Evolutionary conservation across 2,329 filamentous ascomycete genomes (phyloP).

Genomic region (Parafenestella ontariensis): DNA sequence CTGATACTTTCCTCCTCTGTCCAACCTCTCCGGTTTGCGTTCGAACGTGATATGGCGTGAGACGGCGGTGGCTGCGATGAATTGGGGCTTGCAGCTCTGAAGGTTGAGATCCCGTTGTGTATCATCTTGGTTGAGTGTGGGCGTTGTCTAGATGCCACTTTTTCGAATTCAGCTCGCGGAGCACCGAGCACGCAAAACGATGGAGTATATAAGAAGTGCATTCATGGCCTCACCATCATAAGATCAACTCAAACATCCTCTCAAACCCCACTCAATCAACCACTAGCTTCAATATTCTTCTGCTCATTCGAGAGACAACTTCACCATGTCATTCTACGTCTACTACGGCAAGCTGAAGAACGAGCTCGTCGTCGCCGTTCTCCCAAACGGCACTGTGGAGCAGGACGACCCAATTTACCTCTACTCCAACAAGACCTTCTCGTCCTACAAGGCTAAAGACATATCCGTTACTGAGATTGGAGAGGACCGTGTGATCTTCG

Average conservation of each 20-base stretch:
- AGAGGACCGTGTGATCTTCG: slow-evolving; percentile 3
- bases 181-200: not conserved
- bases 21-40: not conserved
- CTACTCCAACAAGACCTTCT: slow-evolving; percentile 1
- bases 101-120: not conserved
- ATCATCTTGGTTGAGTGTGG: not conserved
- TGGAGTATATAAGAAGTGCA: not conserved
- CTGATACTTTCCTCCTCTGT: not conserved
- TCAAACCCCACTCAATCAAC: not conserved
- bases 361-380: slow-evolving; percentile 4
- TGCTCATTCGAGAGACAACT: not conserved
- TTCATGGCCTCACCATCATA: not conserved
- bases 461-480: slow-evolving; percentile 1
- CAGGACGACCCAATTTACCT: slow-evolving; percentile 1
- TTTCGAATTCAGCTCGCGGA: not conserved
- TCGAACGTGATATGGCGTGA: not conserved
- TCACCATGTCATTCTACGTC: slow-evolving; percentile 3
- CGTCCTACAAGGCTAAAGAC: not conserved
- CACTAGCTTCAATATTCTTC: not conserved
- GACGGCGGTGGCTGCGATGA: not conserved
- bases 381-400: slow-evolving; percentile 7
- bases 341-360: slow-evolving; percentile 8
- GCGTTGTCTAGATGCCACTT: not conserved
- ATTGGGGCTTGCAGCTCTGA: not conserved
- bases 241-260: not conserved